Conservation (phyloP, 1,284 basidiomycete genomes). For the Boletus sp. region DNA sequence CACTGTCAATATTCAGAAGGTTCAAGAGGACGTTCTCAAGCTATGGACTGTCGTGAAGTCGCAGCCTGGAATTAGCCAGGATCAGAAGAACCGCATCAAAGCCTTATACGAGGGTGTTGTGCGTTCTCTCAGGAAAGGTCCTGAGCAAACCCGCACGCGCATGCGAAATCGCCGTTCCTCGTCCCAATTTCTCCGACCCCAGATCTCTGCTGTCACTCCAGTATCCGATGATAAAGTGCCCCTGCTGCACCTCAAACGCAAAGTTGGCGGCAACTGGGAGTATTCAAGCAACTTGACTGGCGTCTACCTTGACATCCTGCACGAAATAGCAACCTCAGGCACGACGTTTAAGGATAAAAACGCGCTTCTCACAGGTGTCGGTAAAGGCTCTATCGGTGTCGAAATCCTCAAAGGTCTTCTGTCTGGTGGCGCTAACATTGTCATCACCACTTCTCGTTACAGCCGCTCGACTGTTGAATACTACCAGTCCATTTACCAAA, state of each 20-base stretch:
- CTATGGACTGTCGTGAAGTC: conserved; percentile 97
- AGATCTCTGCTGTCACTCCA: conserved; percentile 70
- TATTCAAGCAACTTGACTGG: conserved; percentile 96
- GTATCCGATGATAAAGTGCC: conserved; percentile 90
- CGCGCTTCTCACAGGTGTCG: conserved; percentile 94
- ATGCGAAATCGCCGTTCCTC: conserved; percentile 79
- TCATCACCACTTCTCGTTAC: conserved; percentile 96
- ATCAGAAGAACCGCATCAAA: conserved; percentile 97
- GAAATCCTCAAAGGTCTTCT: conserved; percentile 96
- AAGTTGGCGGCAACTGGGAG: conserved; percentile 94
- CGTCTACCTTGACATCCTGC: conserved; percentile 92
- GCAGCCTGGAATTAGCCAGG: conserved; percentile 93
- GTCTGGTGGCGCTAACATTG: conserved; percentile 92
- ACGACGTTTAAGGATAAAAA: conserved; percentile 99
- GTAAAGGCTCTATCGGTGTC: conserved; percentile 95
- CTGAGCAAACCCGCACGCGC: conserved; percentile 54
- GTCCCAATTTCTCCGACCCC: conserved; percentile 91
- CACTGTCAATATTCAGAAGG: conserved; percentile 90
- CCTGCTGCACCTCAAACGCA: conserved; percentile 93
- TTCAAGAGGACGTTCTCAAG: conserved; percentile 93
- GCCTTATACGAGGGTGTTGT: conserved; percentile 95
- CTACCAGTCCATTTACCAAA: conserved; percentile 97
- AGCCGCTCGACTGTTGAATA: conserved; percentile 94
- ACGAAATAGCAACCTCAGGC: conserved; percentile 96
- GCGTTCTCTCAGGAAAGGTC: conserved; percentile 66